These are phyloP conservation scores for Aspergillus sp. DNA, from an alignment of 2,329 filamentous ascomycete species.

Conservation along the genomic window DNA sequence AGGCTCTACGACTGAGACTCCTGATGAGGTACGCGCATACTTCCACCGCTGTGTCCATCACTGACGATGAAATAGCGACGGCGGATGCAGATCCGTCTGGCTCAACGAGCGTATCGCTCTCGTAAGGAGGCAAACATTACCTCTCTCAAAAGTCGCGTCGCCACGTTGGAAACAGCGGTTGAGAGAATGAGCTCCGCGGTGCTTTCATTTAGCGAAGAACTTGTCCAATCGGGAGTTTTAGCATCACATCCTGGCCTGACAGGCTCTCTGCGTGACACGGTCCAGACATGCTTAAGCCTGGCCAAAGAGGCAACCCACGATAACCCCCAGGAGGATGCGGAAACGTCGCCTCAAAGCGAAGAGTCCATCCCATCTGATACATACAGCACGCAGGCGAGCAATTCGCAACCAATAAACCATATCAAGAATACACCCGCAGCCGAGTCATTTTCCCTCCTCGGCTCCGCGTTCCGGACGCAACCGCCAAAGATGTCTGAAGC, in stretches of 20 bases:
- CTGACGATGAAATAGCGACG: conserved; percentile 15
- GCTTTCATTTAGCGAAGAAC: conserved; percentile 19
- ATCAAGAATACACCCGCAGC: no score
- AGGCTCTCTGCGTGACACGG: conserved; percentile 15
- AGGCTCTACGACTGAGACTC: conserved; percentile 9
- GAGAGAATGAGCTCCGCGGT: conserved; percentile 23
- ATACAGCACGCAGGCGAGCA: not conserved
- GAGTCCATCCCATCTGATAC: not conserved
- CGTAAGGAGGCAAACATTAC: conserved; percentile 22
- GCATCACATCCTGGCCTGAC: conserved; percentile 16
- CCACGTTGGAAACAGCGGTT: conserved; percentile 16
- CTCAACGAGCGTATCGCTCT: conserved; percentile 25
- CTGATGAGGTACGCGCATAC: conserved; percentile 16
- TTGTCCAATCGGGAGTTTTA: conserved; percentile 20
- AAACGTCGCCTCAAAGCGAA: conserved; percentile 1
- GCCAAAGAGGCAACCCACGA: conserved; percentile 8
- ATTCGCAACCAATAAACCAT: no score
- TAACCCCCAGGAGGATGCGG: not conserved
- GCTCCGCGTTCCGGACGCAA: no score
- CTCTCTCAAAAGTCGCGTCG: conserved; percentile 18
- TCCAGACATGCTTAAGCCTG: conserved; percentile 16
- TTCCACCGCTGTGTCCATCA: not conserved
- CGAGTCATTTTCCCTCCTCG: no score
- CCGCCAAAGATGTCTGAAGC: not conserved
- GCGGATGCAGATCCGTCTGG: conserved; percentile 24